Evolutionary conservation across 1,139 yeast genomes (phyloP), one percentile per base, ranked within the genome.

Genomic region (Suhomyces anneliseae): DNA sequence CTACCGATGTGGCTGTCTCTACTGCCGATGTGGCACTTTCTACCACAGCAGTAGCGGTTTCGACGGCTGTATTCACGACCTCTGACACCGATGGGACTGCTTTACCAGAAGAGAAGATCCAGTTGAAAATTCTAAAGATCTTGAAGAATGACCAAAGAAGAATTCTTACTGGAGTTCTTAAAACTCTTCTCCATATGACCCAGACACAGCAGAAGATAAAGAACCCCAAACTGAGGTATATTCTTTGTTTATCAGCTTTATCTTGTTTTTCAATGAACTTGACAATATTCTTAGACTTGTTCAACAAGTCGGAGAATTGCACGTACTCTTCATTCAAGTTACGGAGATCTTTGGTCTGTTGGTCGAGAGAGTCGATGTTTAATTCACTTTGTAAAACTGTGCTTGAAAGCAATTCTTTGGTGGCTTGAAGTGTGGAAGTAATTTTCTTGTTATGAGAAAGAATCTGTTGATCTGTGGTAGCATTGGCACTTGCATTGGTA

Each of bases 231-330:
- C 88, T 74, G 44, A 79, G 63, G 53, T 82, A 80, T 58, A 86
- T 85, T 47, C 81, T 68, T 42, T 78, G 70, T 44, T 87, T 73
- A 57, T 87, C 93, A 51, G 76, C 68, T 46, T 75, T 71, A 56
- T 87, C 90, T 43, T 88, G 87, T 57, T 81, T 81, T 56, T 85
- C 89, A 46, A 86, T 80, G 48, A 83, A 78, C 52, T 74, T 72
- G 38, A 86, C 87, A 39, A 86, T 74, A 38, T 75, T 73, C 45
- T 71, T 74, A 0, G 88, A 81, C 40, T 78, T 81, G 44, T 70
- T 67, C 44, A 87, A 68, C 44, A 85, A 64, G 47, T 74, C 75
- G 42, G 82, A 80, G 53, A 85, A 82, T 39, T 78, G 74, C 2
- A 75, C 64, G 56, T 81, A 82, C 49, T 74, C 75, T 37, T 76